These are phyloP conservation scores for Amanita pseudoporphyria DNA, from an alignment of 768 basidiomycete genomes.

Conservation along the genomic window DNA sequence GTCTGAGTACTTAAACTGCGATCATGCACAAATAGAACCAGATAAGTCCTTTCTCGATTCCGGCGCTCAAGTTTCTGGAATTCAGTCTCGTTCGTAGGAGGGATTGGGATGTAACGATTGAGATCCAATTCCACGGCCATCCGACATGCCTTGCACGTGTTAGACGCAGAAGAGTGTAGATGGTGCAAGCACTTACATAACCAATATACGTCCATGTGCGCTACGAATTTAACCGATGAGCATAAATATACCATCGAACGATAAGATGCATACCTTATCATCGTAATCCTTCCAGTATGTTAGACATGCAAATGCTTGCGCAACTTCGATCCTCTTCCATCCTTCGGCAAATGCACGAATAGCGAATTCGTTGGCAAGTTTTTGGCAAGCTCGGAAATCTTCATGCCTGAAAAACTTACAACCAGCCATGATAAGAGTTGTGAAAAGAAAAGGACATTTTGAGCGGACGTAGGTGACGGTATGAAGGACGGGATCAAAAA, in stretches of 20 bases:
- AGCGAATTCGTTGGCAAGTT: conserved; percentile 66
- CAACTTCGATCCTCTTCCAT: conserved; percentile 79
- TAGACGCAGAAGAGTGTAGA: conserved; percentile 6
- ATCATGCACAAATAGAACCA: conserved; percentile 81
- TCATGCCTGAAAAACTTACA: conserved; percentile 76
- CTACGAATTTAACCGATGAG: conserved; percentile 26
- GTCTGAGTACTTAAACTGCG: conserved; percentile 82
- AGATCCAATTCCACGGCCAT: conserved; percentile 82
- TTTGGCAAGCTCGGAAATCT: conserved; percentile 57
- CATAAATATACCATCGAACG: conserved; percentile 5
- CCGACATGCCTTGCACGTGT: conserved; percentile 54
- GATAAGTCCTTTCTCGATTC: conserved; percentile 78
- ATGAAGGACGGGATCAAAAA: conserved; percentile 84
- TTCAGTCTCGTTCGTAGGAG: conserved; percentile 51
- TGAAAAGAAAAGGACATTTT: conserved; percentile 77
- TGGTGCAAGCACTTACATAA: conserved; percentile 41
- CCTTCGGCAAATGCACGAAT: conserved; percentile 68
- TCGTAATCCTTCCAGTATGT: conserved; percentile 88
- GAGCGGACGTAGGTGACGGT: conserved; percentile 71
- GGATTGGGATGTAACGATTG: conserved; percentile 54
- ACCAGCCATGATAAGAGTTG: conserved; percentile 74
- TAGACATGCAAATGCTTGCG: conserved; percentile 82
- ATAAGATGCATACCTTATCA: conserved; percentile 49
- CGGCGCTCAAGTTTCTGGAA: conserved; percentile 65
- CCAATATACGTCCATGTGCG: conserved; percentile 86